These are phyloP conservation scores for Phytophthora constricta DNA, from an alignment of 352 stramenopile genomes.

Conservation along the genomic window DNA sequence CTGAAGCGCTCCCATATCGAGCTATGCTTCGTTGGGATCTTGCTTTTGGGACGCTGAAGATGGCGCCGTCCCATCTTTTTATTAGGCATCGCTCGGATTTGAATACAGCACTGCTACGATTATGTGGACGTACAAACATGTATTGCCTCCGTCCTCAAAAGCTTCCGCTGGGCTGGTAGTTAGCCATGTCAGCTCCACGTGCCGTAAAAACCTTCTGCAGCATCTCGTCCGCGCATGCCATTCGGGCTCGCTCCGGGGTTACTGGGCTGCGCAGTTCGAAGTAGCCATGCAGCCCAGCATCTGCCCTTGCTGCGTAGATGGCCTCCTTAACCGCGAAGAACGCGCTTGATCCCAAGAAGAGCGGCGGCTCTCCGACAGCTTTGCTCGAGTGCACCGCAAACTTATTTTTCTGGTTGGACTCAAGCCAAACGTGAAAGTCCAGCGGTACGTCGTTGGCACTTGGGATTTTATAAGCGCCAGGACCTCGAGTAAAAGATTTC, in stretches of 20 bases:
- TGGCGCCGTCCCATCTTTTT: too few species aligned
- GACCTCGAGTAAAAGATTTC: constrained; percentile 94
- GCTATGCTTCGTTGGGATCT: too few species aligned
- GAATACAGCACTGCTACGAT: constrained; percentile 97
- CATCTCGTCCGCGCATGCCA: constrained; percentile 78
- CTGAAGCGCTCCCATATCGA: too few species aligned
- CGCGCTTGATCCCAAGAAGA: constrained; percentile 94
- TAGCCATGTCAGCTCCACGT: constrained; percentile 61
- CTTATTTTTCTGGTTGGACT: constrained; percentile 93
- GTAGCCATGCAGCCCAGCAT: constrained; percentile 64
- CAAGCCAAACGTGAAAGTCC: constrained; percentile 94
- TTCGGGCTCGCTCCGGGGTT: constrained; percentile 83
- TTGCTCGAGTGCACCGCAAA: constrained; percentile 97
- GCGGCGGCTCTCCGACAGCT: constrained; percentile 95
- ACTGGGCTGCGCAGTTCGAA: constrained; percentile 83
- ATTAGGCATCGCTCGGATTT: too few species aligned
- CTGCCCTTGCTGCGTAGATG: constrained; percentile 82
- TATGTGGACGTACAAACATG: constrained; percentile 30
- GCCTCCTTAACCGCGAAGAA: constrained; percentile 98
- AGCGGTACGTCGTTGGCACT: constrained; percentile 96
- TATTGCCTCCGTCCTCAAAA: constrained; percentile 42
- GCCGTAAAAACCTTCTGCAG: constrained; percentile 75
- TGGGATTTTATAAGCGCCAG: constrained; percentile 97
- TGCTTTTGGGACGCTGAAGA: too few species aligned
- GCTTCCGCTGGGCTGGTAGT: constrained; percentile 70